Conservation (phyloP, 139 green algal species). For the Chlorella vulgaris region DNA sequence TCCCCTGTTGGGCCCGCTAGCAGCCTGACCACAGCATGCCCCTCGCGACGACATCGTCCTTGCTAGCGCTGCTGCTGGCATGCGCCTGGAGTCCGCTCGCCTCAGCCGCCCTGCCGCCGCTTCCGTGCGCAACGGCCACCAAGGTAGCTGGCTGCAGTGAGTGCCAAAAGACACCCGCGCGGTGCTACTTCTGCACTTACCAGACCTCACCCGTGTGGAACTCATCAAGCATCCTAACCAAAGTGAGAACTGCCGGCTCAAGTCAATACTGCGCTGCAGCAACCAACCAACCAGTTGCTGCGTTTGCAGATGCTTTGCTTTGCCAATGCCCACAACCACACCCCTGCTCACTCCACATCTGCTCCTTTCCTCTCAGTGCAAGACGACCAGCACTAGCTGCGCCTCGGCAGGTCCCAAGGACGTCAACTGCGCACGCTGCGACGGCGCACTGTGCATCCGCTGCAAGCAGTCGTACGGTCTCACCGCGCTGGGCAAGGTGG, state of each 20-base stretch:
- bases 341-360: too few relatives aligned
- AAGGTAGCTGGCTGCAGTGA: not conserved
- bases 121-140: not conserved
- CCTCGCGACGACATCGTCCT: too few relatives aligned
- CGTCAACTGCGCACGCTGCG: not conserved
- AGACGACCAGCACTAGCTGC: not conserved
- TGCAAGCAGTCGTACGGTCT: not conserved
- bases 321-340: too few relatives aligned
- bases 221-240: not conserved
- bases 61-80: too few relatives aligned
- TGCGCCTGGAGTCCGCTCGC: too few relatives aligned
- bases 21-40: too few relatives aligned
- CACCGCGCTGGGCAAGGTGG: not conserved
- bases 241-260: too few relatives aligned
- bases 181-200: not conserved
- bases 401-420: not conserved
- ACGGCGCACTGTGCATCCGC: not conserved
- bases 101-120: not conserved
- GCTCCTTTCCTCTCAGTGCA: too few relatives aligned
- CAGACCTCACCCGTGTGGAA: not conserved
- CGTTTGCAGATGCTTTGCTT: too few relatives aligned
- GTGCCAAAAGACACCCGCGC: not conserved
- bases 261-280: too few relatives aligned
- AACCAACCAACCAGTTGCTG: too few relatives aligned
- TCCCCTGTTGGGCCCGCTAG: too few relatives aligned